Conservation (phyloP, 495 filamentous ascomycete species). For the Neurospora africana region DNA sequence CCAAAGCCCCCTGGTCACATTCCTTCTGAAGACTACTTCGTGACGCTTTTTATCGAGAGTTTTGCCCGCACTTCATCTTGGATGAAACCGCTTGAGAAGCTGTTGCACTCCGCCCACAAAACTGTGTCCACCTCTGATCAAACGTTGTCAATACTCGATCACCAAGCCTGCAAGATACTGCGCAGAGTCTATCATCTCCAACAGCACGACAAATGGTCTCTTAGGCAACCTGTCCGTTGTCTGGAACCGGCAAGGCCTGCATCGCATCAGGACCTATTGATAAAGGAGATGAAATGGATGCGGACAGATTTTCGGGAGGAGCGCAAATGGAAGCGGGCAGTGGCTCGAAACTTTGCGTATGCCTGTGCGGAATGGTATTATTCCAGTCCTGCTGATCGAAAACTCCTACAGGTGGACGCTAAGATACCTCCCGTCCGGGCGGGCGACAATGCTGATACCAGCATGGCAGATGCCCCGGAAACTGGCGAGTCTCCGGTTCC, state of each 20-base stretch:
- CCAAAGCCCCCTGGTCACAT: slow-evolving; percentile 29
- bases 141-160: slow-evolving; percentile 64
- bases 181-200: slow-evolving; percentile 81
- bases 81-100: slow-evolving; percentile 53
- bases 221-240: slow-evolving; percentile 72
- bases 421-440: slow-evolving; percentile 26
- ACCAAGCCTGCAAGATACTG: slow-evolving; percentile 72
- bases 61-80: slow-evolving; percentile 46
- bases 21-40: slow-evolving; percentile 61
- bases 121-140: slow-evolving; percentile 71
- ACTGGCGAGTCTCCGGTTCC: slow-evolving; percentile 43
- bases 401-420: slow-evolving; percentile 54
- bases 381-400: slow-evolving; percentile 48
- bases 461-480: slow-evolving; percentile 17
- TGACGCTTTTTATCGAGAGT: slow-evolving; percentile 68
- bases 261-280: slow-evolving; percentile 72
- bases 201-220: slow-evolving; percentile 77
- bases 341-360: slow-evolving; percentile 63
- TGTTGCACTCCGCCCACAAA: slow-evolving; percentile 68
- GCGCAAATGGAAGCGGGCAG: slow-evolving; percentile 80
- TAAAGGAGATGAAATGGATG: slow-evolving; percentile 95
- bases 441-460: slow-evolving; percentile 11
- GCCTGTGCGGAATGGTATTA: slow-evolving; percentile 74
- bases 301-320: slow-evolving; percentile 91
- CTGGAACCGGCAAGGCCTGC: slow-evolving; percentile 65